Conservation (phyloP, 2,329 filamentous ascomycete species). For the Coniochaeta pulveracea region DNA sequence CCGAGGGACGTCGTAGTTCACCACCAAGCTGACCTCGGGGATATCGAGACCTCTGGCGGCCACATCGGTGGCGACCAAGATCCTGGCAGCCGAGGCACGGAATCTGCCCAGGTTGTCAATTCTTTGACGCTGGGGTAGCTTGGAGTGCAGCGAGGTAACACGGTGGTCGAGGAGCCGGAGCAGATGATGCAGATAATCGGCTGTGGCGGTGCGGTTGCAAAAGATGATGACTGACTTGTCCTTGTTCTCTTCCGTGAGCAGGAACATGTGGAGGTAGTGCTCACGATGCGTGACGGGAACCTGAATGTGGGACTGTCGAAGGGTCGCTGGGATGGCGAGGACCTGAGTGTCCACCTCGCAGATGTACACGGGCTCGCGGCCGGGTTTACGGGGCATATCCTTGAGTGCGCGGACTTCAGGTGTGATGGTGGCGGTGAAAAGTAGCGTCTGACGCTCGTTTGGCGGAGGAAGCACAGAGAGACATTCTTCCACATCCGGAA, state of each 20-base stretch:
- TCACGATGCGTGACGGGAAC: conserved; percentile 88
- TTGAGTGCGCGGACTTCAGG: conserved; percentile 83
- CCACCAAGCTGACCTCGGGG: conserved; percentile 75
- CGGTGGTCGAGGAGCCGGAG: conserved; percentile 78
- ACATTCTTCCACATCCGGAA: conserved; percentile 88
- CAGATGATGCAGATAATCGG: conserved; percentile 79
- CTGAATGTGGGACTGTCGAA: conserved; percentile 77
- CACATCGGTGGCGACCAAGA: conserved; percentile 91
- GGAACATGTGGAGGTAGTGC: conserved; percentile 83
- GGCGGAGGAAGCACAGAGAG: conserved; percentile 70
- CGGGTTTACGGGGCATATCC: conserved; percentile 56
- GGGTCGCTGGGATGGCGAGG: conserved; percentile 67
- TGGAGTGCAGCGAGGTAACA: conserved; percentile 84
- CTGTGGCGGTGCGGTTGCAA: conserved; percentile 83
- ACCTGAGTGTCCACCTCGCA: conserved; percentile 73
- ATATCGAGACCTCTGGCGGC: conserved; percentile 93
- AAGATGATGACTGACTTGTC: conserved; percentile 81
- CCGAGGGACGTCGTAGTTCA: conserved; percentile 95
- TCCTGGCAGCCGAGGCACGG: conserved; percentile 75
- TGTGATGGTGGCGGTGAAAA: conserved; percentile 95
- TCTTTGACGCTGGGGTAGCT: conserved; percentile 73
- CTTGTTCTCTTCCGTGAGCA: conserved; percentile 66
- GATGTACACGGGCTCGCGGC: conserved; percentile 70
- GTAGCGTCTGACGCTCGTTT: conserved; percentile 72
- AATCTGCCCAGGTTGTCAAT: conserved; percentile 85